These are phyloP conservation scores for Eucalyptus tenuipes DNA, from an alignment of 345 rosid genomes.

Conservation along the genomic window DNA sequence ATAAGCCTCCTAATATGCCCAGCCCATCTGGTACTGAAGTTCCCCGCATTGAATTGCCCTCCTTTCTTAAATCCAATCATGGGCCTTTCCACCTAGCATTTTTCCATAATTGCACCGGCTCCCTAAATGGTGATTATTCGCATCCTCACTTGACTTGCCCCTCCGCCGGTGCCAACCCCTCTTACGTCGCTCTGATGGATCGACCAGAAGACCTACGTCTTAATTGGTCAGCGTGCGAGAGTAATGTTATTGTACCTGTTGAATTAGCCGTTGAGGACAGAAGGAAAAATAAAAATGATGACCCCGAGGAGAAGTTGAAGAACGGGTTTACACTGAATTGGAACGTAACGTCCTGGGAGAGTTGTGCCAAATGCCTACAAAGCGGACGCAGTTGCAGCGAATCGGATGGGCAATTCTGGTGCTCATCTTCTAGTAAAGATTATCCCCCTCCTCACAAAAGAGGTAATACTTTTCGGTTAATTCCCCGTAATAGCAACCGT, in stretches of 20 bases:
- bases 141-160: rapidly evolving
- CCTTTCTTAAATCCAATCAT: neutral
- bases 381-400: rapidly evolving
- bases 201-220: rapidly evolving
- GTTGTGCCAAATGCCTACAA: too few species aligned
- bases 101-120: neutral
- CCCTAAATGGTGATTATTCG: rapidly evolving
- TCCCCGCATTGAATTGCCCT: rapidly evolving
- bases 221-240: rapidly evolving
- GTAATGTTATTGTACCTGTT: neutral
- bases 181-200: rapidly evolving
- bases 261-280: too few species aligned
- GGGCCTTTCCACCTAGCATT: rapidly evolving
- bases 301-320: neutral
- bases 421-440: rapidly evolving
- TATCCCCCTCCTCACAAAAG: rapidly evolving
- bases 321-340: neutral
- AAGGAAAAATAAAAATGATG: too few species aligned
- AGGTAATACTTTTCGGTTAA: neutral
- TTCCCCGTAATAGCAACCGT: neutral
- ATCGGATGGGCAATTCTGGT: rapidly evolving
- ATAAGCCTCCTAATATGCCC: rapidly evolving
- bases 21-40: rapidly evolving
- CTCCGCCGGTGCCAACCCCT: rapidly evolving
- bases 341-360: neutral